A percentile compares a stretch with the other conserved stretches of the same genome.
Evolutionary conservation across 2,329 filamentous ascomycete species (phyloP).

Genomic region (Paraphaeosphaeria sporulosa): DNA sequence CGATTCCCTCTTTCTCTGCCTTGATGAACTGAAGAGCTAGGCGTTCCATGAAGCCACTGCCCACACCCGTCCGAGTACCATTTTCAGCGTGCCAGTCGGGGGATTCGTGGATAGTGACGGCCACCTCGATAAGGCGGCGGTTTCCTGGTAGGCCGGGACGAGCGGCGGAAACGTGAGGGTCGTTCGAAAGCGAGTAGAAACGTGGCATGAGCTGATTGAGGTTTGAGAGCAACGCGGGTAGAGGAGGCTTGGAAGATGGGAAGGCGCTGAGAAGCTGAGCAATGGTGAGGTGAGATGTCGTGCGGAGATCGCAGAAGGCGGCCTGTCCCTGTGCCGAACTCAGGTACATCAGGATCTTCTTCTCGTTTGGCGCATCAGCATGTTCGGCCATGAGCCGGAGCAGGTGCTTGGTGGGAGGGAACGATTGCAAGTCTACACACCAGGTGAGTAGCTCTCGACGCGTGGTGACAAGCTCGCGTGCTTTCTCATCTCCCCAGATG

Average conservation of each 20-base stretch:
- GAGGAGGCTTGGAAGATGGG: conserved; percentile 86
- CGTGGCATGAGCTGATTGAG: conserved; percentile 93
- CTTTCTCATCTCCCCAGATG: conserved; percentile 91
- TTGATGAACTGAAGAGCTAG: conserved; percentile 77
- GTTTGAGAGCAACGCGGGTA: conserved; percentile 80
- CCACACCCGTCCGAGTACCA: conserved; percentile 76
- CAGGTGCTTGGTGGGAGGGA: conserved; percentile 86
- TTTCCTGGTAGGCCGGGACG: conserved; percentile 70
- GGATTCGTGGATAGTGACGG: conserved; percentile 93
- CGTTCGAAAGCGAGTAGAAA: conserved; percentile 97
- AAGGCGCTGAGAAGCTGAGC: conserved; percentile 89
- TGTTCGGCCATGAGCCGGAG: conserved; percentile 87
- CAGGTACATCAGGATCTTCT: conserved; percentile 85
- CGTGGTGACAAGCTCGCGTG: conserved; percentile 87
- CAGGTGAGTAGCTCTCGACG: conserved; percentile 91
- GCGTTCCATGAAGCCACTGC: conserved; percentile 92
- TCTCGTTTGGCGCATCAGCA: conserved; percentile 80
- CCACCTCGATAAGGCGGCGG: conserved; percentile 88
- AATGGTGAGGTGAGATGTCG: conserved; percentile 82
- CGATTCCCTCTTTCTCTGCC: conserved; percentile 65
- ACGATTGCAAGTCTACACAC: conserved; percentile 93
- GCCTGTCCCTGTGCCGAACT: conserved; percentile 90
- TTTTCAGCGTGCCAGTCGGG: conserved; percentile 75
- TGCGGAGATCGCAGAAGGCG: conserved; percentile 90
- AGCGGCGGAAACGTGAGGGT: conserved; percentile 81